Base-by-base conservation (phyloP, 2,329 filamentous ascomycete genomes). In the Penicillium palitans region DNA sequence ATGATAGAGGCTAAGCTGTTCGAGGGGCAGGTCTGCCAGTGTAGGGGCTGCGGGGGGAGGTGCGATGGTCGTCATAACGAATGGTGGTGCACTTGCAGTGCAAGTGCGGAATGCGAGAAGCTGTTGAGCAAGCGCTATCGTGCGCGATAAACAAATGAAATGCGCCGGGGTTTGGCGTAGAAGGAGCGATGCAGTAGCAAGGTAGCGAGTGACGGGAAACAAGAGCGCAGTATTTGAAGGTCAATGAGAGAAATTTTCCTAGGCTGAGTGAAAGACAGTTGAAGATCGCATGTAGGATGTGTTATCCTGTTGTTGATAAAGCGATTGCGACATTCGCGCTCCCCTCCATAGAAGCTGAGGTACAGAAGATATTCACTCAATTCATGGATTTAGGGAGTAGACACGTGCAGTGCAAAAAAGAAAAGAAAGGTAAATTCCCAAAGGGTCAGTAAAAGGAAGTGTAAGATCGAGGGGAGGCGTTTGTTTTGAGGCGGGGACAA, bases 1-100 rank as follows among this genome's bases (percentile, higher is more conserved):
- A 78, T 96, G 89, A 82, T 96, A 98, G 70, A 97, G 90, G 72
- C 86, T 87, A 75, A 97, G 85, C 74, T 90, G 84, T 75, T 93
- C 90, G 74, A 90, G 83, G 75, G 90, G 88, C 75, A 96, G 83
- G 71, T 86, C 80, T 55, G 83, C 86, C 80, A 92, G 84, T 77
- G 91, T 88, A 66, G 88, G 86, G 69, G 86, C 89, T 75, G 93
- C 84, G 79, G 61, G 56, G 54, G 66, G 61, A 55, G 49, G 54
- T 53, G 89, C 48, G 49, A 61, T 66, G 41, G 58, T 86, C 80
- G 93, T 90, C 92, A 96, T 96, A 79, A 78, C 83, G 64, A 63
- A 52, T 39, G 31, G 19, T 21, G 21, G 37, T 45, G 52, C 59
- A 51, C 55, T 59, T 66, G 53, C 60, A 19, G 49, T 44, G 41